Conservation (phyloP, 352 stramenopile species). For the Pythium guiyangense region DNA sequence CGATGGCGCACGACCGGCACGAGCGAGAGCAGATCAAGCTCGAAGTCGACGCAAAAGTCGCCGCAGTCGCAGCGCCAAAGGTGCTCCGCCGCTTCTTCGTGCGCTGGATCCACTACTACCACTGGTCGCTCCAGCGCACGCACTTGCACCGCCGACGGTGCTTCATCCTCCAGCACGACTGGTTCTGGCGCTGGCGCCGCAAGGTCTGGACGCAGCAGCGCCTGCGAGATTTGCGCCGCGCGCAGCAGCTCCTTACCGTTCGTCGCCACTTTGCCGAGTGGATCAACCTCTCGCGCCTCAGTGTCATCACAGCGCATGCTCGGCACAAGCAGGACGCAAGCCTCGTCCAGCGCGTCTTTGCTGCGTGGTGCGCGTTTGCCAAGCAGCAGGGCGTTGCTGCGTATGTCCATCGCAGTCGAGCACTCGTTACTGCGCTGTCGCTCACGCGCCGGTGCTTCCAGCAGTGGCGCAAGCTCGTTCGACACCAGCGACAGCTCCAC, state of each 20-base stretch:
- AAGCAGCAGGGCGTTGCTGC: not conserved
- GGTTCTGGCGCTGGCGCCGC: slow-evolving; percentile 59
- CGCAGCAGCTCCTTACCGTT: slow-evolving; percentile 17
- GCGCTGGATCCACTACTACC: slow-evolving; percentile 51
- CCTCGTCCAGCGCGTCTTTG: slow-evolving; percentile 22
- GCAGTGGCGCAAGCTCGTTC: slow-evolving; percentile 5
- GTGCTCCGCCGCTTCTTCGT: slow-evolving; percentile 54
- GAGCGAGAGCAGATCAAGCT: slow-evolving; percentile 52
- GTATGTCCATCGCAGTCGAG: not conserved
- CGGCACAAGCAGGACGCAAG: slow-evolving; percentile 20
- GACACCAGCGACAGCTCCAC: slow-evolving; percentile 6
- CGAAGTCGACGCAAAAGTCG: slow-evolving; percentile 39
- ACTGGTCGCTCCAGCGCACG: slow-evolving; percentile 40
- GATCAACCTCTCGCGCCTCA: slow-evolving; percentile 49
- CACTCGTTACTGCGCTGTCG: not conserved
- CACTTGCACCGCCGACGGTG: slow-evolving; percentile 37
- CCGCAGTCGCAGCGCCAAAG: slow-evolving; percentile 40
- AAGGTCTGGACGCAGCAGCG: slow-evolving; percentile 50
- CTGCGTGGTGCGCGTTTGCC: slow-evolving; percentile 29
- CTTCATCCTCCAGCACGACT: slow-evolving; percentile 53
- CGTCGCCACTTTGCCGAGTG: slow-evolving; percentile 43
- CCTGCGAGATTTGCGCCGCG: slow-evolving; percentile 20
- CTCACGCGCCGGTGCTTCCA: slow-evolving; percentile 9
- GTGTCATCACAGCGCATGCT: slow-evolving; percentile 39
- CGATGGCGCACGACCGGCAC: slow-evolving; percentile 28